Conservation (phyloP, 345 rosid genomes). For the Eucalyptus decipiens region DNA sequence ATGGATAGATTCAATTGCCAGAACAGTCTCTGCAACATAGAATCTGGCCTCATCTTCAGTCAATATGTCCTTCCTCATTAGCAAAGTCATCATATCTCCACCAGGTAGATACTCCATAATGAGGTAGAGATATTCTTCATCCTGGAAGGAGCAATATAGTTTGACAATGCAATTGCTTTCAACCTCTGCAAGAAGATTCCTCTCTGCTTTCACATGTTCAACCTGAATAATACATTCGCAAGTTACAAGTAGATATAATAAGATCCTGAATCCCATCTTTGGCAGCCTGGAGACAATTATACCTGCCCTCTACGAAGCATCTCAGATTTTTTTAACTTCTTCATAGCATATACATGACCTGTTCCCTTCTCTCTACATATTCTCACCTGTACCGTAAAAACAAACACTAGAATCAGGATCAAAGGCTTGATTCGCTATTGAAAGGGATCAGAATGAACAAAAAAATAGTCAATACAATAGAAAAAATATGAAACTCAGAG, state of each 20-base stretch:
- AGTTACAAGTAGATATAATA: neutral
- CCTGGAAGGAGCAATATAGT: slow-evolving; percentile 95
- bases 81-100: slow-evolving; percentile 99
- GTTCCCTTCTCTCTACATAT: slow-evolving; percentile 82
- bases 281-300: neutral
- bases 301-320: slow-evolving; percentile 99
- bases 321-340: slow-evolving; percentile 93
- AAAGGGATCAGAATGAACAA: neutral
- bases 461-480: neutral
- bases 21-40: slow-evolving; percentile 93
- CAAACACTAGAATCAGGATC: neutral
- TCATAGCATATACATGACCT: slow-evolving; percentile 89
- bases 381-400: slow-evolving; percentile 51
- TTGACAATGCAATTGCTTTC: slow-evolving; percentile 96
- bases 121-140: slow-evolving; percentile 85
- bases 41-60: slow-evolving; percentile 95
- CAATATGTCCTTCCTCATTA: slow-evolving; percentile 93
- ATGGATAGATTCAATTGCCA: slow-evolving; percentile 96
- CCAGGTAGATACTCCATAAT: slow-evolving; percentile 99
- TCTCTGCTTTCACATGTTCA: slow-evolving; percentile 98
- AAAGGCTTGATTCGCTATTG: neutral
- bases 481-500: neutral
- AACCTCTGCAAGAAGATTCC: slow-evolving; percentile 97
- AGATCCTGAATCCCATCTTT: neutral
- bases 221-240: slow-evolving; percentile 36